Evolutionary conservation across 2,329 filamentous ascomycete species (phyloP), one percentile per base, ranked within the genome.

Genomic region (Pestalotiopsis sp.): DNA sequence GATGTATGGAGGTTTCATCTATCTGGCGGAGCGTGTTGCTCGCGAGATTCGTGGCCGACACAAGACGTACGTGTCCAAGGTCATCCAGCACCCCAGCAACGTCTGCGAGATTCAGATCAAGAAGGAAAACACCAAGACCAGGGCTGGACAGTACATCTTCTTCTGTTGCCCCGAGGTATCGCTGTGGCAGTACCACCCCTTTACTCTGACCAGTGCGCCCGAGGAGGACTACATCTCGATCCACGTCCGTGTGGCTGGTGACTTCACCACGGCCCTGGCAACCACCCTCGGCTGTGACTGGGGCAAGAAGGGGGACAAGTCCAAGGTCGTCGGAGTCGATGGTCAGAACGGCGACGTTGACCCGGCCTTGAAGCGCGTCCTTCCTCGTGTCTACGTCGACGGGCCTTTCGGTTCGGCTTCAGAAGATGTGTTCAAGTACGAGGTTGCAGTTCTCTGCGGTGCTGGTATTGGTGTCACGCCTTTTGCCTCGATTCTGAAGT

Each of bases 61-160:
- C 84, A 93, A 92, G 86, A 95, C 93, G 17, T 94, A 92, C 78
- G 92, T 97, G 70, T 94, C 92, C 72, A 96, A 96, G 83, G 93
- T 97, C 71, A 91, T 97, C 72, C 93, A 96, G 82, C 93, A 97
- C 79, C 93, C 93, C 7, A 94, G 92, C 84, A 94, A 94, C 76
- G 93, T 97, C 20, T 93, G 92, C 79, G 93, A 97, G 82, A 95
- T 97, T 70, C 93, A 96, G 82, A 94, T 97, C 83, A 95, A 95
- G 86, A 96, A 96, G 82, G 92, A 95, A 77, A 85, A 94, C 81
- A 95, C 93, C 59, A 94, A 91, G 84, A 94, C 92, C 3, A 87
- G 88, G 66, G 92, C 93, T 23, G 93, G 93, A 64, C 92, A 94
- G 86, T 96, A 96, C 82, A 95, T 97, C 75, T 95, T 95, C 83